Conservation (phyloP, 768 basidiomycete species). For the Leucogyrophana mollusca region DNA sequence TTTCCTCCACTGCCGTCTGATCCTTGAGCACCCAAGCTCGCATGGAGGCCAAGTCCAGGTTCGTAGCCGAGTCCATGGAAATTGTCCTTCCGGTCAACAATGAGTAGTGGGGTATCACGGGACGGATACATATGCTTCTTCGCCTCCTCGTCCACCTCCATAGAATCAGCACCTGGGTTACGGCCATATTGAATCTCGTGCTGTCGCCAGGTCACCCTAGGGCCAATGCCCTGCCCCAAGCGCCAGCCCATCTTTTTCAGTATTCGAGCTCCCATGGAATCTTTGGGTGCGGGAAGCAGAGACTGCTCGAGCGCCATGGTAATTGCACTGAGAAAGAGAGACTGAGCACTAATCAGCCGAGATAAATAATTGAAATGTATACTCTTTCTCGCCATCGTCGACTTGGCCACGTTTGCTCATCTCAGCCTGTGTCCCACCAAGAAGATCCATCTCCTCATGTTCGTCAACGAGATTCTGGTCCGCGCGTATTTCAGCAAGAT, state of each 20-base stretch:
- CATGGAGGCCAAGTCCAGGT: conserved; percentile 61
- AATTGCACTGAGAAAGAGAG: conserved; percentile 47
- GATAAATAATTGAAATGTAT: background rate
- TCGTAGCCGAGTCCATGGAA: conserved; percentile 79
- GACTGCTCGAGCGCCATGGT: conserved; percentile 60
- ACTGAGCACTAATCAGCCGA: conserved; percentile 2
- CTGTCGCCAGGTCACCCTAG: conserved; percentile 76
- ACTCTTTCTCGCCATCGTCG: conserved; percentile 44
- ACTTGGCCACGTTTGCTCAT: conserved; percentile 24
- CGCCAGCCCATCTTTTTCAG: conserved; percentile 97
- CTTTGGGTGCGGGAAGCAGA: conserved; percentile 70
- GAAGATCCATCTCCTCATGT: conserved; percentile 72
- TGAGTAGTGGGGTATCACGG: conserved; percentile 66
- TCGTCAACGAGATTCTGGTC: conserved; percentile 74
- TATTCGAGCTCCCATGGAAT: conserved; percentile 81
- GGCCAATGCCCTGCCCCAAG: conserved; percentile 89
- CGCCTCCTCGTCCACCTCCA: conserved; percentile 75
- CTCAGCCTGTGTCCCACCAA: conserved; percentile 56
- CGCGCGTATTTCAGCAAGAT: conserved; percentile 79
- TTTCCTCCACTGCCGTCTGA: conserved; percentile 15
- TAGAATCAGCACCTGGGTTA: conserved; percentile 32
- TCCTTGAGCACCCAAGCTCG: conserved; percentile 45
- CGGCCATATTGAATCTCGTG: conserved; percentile 70
- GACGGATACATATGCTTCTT: conserved; percentile 86
- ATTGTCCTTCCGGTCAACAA: conserved; percentile 70